These are phyloP conservation scores for Eutypa lata DNA, from an alignment of 2,329 filamentous ascomycete genomes.

Conservation along the genomic window DNA sequence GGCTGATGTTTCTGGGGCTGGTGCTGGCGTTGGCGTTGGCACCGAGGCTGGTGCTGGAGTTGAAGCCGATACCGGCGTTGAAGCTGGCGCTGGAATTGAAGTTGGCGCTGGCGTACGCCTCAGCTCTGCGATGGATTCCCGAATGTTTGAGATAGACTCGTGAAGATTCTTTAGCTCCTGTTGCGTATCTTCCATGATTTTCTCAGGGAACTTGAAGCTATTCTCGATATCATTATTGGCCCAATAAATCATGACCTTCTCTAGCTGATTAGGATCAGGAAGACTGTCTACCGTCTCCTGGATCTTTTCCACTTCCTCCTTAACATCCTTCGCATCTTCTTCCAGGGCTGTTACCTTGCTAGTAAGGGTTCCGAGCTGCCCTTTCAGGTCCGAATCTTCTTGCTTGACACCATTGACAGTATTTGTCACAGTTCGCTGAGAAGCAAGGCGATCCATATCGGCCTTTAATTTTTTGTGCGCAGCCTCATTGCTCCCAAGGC, in stretches of 20 bases:
- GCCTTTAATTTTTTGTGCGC: background rate
- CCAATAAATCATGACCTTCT: background rate
- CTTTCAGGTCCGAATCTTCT: conserved; percentile 1
- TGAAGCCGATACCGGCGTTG: no score
- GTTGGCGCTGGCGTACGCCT: no score
- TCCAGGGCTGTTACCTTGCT: background rate
- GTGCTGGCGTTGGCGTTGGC: no score
- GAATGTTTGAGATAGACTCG: background rate
- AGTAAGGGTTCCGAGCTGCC: background rate
- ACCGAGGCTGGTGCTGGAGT: no score
- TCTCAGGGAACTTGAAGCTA: background rate
- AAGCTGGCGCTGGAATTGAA: no score
- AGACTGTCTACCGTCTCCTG: background rate
- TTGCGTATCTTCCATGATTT: background rate
- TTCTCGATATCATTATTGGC: background rate
- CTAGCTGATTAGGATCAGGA: background rate
- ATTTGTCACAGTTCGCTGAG: background rate
- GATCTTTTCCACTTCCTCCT: background rate
- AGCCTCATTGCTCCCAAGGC: background rate
- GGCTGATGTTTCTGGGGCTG: background rate
- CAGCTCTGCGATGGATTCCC: no score
- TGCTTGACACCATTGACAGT: background rate
- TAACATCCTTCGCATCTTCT: no score
- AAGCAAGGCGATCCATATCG: background rate
- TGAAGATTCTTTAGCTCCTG: background rate